A percentile compares a stretch with the other conserved stretches of the same genome.
phyloP scores from a whole-genome alignment of 148 eudicot genomes.

The Nepenthes gracilis region DNA sequence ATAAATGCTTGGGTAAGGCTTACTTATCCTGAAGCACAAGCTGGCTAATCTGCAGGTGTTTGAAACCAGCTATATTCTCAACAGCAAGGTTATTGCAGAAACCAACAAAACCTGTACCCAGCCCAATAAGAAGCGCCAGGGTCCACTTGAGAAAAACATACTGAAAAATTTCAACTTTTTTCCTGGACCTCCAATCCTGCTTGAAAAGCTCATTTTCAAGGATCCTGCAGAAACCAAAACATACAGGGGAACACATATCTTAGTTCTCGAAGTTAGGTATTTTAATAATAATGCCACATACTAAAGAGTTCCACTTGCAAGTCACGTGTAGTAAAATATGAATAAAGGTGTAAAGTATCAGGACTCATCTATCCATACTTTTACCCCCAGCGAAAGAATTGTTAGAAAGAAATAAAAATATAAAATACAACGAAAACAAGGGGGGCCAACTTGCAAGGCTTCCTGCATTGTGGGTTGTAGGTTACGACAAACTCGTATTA shows the following conservation, averaged over 20 bases:
- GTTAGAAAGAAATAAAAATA: too few relatives aligned
- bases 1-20: conserved; percentile 9
- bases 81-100: conserved; percentile 54
- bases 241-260: neutral
- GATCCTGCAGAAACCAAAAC: conserved; percentile 29
- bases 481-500: too few relatives aligned
- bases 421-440: too few relatives aligned
- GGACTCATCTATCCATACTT: too few relatives aligned
- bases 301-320: too few relatives aligned
- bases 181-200: conserved; percentile 76
- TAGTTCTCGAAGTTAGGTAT: neutral
- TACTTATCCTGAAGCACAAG: conserved; percentile 54
- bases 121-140: conserved; percentile 64
- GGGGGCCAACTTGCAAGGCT: too few relatives aligned
- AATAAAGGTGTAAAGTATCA: too few relatives aligned
- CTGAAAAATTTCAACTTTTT: conserved; percentile 42
- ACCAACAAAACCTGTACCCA: conserved; percentile 59
- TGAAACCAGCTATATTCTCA: conserved; percentile 69
- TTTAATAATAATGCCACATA: too few relatives aligned
- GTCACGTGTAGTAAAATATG: too few relatives aligned
- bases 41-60: conserved; percentile 35
- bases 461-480: too few relatives aligned
- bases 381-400: too few relatives aligned
- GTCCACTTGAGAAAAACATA: conserved; percentile 68
- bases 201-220: conserved; percentile 64